Evolutionary conservation across 2,329 filamentous ascomycete species (phyloP), one percentile per base, ranked within the genome.

Genomic region (Colletotrichum tropicicola): DNA sequence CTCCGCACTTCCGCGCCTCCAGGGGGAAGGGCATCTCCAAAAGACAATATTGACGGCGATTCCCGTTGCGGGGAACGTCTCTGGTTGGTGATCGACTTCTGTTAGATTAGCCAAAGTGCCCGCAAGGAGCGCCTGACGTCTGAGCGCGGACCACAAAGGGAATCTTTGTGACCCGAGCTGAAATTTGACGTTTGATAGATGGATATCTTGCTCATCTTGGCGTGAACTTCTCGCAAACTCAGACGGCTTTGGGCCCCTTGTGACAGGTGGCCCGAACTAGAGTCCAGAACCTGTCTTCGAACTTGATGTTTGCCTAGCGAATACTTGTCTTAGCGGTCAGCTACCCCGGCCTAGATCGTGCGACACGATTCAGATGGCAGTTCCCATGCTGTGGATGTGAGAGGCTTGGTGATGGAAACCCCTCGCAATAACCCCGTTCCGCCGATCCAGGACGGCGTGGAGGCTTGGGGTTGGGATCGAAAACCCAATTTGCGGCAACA

Each of bases 401-500:
- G 21, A 51, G 32, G 25, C 19, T 25, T 23, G 17, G 12, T 25
- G 17, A 10, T 54, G 43, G 12, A 55, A 55, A n/a, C 43, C 49
- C 30, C 44, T 28, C 23, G 32, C 9, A 41, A n/a, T 30, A 25
- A 8, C 10, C 35, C 48, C 35, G 30, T 35, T n/a, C 55, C 17
- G 47, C 23, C 49, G 57, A 61, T 55, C 44, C n/a, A n/a, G 28
- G 39, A 27, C 23, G 32, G 17, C 17, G 5, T 37, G 28, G n/a
- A 43, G 43, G 57, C 9, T 27, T 21, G 13, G 21, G 10, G 27
- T 25, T 28, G 27, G 27, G 35, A 65, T 61, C 35, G 43, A 17
- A 61, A 61, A 65, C 61, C 35, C 32, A 35, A 28, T 43, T 53
- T 60, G 57, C 39, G 30, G 49, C 49, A 44, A 17, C 28, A 25